Evolutionary conservation across 495 filamentous ascomycete genomes (phyloP), one percentile per base, ranked within the genome.

Genomic region (Penicillium crystallinum): DNA sequence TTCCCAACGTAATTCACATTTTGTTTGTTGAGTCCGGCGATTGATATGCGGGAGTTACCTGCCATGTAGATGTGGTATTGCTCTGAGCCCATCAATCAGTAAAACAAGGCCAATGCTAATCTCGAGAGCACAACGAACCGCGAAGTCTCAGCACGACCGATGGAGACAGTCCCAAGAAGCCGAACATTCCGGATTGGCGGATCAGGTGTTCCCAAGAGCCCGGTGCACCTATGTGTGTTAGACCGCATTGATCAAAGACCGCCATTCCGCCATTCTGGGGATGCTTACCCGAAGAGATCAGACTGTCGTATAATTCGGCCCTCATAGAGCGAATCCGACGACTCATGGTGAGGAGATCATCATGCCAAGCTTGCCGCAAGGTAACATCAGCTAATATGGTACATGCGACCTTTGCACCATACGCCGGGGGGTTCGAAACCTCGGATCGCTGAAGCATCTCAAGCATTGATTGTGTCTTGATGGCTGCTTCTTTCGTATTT

Each of bases 1-100:
- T 41, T 10, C n/a, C 66, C 74, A 39, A 76, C 70, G 52, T 77
- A 77, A 34, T 65, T 56, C 6, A 77, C 66, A 62, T 74, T 73
- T 7, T 49, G 44, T 19, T 61, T 35, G 33, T 74, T 74, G 35
- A 75, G 43, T 83, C 68, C 67, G 4, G 61, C 66, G 55, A 69
- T 68, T 1, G 69, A 69, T 2, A 73, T 61, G 8, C 67, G 59
- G 36, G 67, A 69, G 34, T 70, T 72, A 6, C 44, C 63, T 4
- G 63, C 67, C 66, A 73, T 68, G 29, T 73, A 73, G 12, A 71
- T 58, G 43, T 73, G 68, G 35, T 70, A 69, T 49, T 72, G 42
- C 22, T 69, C 68, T 70, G 54, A 21, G 2, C 4, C n/a, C 10
- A 33, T 9, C 27, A 22, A 5, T 21, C 46, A n/a, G 34, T 11